Evolutionary conservation across 2,329 filamentous ascomycete genomes (phyloP).

Genomic region (Stagonosporopsis vannaccii): DNA sequence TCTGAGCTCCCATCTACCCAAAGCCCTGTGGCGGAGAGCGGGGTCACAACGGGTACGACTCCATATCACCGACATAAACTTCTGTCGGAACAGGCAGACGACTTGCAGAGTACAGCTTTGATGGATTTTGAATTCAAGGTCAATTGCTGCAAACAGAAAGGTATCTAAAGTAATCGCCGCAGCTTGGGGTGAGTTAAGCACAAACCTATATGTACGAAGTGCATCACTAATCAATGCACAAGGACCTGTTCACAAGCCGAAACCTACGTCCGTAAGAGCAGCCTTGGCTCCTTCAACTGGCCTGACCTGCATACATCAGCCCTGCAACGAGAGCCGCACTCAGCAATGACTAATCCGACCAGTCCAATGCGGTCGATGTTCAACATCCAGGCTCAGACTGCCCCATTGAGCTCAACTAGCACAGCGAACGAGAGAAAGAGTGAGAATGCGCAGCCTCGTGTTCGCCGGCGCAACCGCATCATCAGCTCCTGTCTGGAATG

Average conservation of each 20-base stretch:
- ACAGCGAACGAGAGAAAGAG: conserved; percentile 24
- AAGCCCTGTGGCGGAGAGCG: background rate
- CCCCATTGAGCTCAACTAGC: background rate
- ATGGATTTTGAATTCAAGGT: background rate
- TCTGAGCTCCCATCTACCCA: background rate
- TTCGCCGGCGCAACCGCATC: conserved; percentile 48
- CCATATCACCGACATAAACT: background rate
- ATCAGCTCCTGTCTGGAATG: conserved; percentile 51
- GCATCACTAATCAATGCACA: conserved; percentile 4
- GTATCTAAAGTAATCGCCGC: background rate
- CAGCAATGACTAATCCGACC: conserved; percentile 13
- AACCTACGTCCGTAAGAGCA: conserved; percentile 20
- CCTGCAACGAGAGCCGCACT: background rate
- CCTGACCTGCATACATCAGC: conserved; percentile 1
- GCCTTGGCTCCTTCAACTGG: background rate
- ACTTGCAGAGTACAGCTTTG: background rate
- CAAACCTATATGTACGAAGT: background rate
- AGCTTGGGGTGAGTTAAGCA: background rate
- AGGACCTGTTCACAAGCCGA: background rate
- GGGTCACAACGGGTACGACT: background rate
- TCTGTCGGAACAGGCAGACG: background rate
- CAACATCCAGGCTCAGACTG: background rate
- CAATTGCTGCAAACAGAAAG: background rate
- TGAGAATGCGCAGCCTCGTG: conserved; percentile 36
- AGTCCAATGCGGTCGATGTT: background rate